Percentiles rank a stretch among this genome's conserved stretches.
Evolutionary conservation across 768 basidiomycete species (phyloP).

Genomic region (Lactifluus hygrophoroides): DNA sequence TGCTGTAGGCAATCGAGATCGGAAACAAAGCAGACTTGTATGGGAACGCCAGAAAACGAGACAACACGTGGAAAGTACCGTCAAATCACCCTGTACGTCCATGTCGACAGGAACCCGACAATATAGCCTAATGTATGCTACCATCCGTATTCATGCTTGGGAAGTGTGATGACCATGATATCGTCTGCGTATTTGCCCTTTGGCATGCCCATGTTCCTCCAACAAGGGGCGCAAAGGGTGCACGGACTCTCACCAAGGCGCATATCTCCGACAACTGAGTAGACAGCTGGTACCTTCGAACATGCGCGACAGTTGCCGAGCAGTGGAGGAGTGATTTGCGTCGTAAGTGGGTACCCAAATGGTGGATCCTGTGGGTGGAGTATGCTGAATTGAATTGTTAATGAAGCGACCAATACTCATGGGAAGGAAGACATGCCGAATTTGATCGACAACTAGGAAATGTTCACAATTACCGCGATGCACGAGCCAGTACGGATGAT

Average conservation of each 20-base stretch:
- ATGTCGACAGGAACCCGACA: background rate
- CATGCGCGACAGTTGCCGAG: conserved; percentile 63
- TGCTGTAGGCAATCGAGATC: conserved; percentile 49
- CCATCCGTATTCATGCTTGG: conserved; percentile 36
- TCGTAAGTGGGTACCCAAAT: conserved; percentile 56
- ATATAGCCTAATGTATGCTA: background rate
- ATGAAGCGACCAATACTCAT: background rate
- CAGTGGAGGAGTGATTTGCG: conserved; percentile 53
- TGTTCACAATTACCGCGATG: conserved; percentile 82
- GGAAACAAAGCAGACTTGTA: conserved; percentile 60
- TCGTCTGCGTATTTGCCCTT: conserved; percentile 29
- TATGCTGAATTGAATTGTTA: conserved; percentile 34
- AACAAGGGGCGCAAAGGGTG: conserved; percentile 63
- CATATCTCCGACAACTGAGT: conserved; percentile 60
- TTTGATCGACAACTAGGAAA: conserved; percentile 61
- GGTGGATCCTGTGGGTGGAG: conserved; percentile 50
- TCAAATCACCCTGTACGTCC: no score
- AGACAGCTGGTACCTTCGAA: conserved; percentile 57
- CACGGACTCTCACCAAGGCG: conserved; percentile 75
- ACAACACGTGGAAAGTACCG: conserved; percentile 33
- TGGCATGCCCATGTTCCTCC: conserved; percentile 58
- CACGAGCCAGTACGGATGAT: conserved; percentile 75
- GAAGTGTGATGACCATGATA: conserved; percentile 47
- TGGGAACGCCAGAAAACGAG: conserved; percentile 35
- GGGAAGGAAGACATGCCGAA: conserved; percentile 40